Evolutionary conservation across 805 yeast genomes (phyloP), one percentile per base, ranked within the genome.

Genomic region (Sugiyamaella boreocaroliniensis): DNA sequence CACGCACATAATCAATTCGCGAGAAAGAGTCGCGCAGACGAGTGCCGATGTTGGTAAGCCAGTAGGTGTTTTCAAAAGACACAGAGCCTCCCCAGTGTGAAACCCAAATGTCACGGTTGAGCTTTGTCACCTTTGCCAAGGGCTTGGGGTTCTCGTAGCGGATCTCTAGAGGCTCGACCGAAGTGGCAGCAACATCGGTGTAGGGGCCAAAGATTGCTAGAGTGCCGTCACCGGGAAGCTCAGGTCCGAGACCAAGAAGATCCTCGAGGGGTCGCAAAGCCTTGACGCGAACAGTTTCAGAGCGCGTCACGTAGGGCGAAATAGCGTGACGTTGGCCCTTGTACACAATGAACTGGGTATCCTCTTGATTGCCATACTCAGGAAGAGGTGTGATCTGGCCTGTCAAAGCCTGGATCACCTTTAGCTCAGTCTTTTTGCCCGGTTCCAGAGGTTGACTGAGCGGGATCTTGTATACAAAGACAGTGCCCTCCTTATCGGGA

Each of bases 51-150:
- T 93, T 89, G 48, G 82, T 75, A 37, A 89, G 61, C 70, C 89
- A 92, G 66, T 89, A 90, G 64, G 83, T 82, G 66, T 93, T 98
- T 65, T 89, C 96, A 56, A 89, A 74, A 66, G 88, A 78, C 54
- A 85, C 64, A 49, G 86, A 69, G 61, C 81, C 65, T 58, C 89
- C 79, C 87, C 89, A 77, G 58, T 89, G 96, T 2, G 97, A 92
- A 49, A 90, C 73, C 97, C 98, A 92, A 49, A 86, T 68, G 47
- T 85, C 86, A 65, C 97, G 79, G 54, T 79, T 73, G 55, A 89
- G 74, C 54, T 72, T 74, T 57, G 76, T 74, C 20, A 82, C 86
- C 57, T 78, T 76, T 16, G 82, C 70, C 52, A 89, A 63, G 12
- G 97, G 95, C 19, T 69, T 61, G 59, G 82, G 81, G 68, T 80